Conservation (phyloP, 371 early-diverging fungal species). For the Haplosporangium sp. region DNA sequence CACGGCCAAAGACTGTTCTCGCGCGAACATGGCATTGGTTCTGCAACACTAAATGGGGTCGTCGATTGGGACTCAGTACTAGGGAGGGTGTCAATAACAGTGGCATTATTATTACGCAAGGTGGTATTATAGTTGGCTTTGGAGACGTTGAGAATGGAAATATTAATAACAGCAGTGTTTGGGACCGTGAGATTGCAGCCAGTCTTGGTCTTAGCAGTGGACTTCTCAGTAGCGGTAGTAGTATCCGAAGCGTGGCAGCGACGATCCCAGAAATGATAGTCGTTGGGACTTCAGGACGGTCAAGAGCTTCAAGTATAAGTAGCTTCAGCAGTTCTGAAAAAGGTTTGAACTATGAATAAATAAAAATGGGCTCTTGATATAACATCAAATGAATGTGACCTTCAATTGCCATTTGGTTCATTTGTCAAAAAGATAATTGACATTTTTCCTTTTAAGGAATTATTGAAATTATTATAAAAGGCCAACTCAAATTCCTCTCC, state of each 20-base stretch:
- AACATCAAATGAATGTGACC: neutral
- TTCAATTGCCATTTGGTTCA: neutral
- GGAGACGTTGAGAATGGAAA: constrained; percentile 2
- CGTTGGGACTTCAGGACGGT: constrained; percentile 8
- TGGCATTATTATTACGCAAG: neutral
- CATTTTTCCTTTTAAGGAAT: constrained; percentile 2
- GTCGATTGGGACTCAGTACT: constrained; percentile 3
- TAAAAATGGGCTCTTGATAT: neutral
- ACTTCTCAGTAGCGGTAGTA: constrained; percentile 33
- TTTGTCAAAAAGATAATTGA: neutral
- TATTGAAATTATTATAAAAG: neutral
- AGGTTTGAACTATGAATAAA: constrained; percentile 7
- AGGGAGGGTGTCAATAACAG: neutral
- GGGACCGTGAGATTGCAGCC: constrained; percentile 28
- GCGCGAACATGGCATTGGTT: constrained; percentile 35
- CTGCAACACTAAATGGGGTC: constrained; percentile 23
- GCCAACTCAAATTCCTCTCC: neutral
- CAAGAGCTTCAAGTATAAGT: constrained; percentile 36
- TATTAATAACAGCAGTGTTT: neutral
- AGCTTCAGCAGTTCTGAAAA: constrained; percentile 32
- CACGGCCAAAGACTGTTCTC: constrained; percentile 27
- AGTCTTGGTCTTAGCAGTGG: constrained; percentile 26
- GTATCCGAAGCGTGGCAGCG: constrained; percentile 21
- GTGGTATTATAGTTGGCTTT: neutral
- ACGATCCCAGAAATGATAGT: constrained; percentile 30